Base-by-base conservation (phyloP, 1,284 basidiomycete genomes). In the Rhodotorula sp. region DNA sequence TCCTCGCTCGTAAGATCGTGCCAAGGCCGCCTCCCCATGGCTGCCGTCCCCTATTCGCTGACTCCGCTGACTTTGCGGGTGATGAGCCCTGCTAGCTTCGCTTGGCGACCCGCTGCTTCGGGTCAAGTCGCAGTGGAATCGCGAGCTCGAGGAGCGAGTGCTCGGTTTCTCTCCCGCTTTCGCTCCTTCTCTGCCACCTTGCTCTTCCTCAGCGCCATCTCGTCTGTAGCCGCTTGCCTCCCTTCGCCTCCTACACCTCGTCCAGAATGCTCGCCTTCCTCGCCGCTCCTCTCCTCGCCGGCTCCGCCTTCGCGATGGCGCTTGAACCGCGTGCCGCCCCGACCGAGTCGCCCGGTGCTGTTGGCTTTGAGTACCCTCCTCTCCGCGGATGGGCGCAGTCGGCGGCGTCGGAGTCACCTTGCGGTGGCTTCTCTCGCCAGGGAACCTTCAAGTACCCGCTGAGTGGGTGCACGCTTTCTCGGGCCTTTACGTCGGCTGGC, bases 261-360 rank as follows among this genome's bases (percentile, higher is more conserved):
- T 49, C 60, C 34, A 34, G 5, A 34, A 61, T 61, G 60, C 60
- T 52, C 25, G 45, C 59, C 60, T n/a, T 50, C 57, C n/a, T 45
- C 25, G 60, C 19, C 49, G 21, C 46, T 12, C 60, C 34, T 25
- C 48, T 61, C 49, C 23, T 61, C 49, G 49, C 49, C 23, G 41
- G 49, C 23, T 50, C 60, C 23, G 50, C 49, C 49, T 34, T 17
- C 19, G 60, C 60, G 4, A 49, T 61, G 23, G 41, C 59, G 34
- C 49, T 61, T 34, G 49, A 61, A 34, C 46, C 27, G 9, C 48
- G 60, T 14, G 60, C 49, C 13, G 60, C 60, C 23, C 60, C 60
- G 19, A 42, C 55, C 13, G 49, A 41, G 27, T 12, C 34, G 16
- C 60, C 60, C 14, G 60, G 48, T 49, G 60, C 60, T 3, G 60